Conservation (phyloP, 2,329 filamentous ascomycete species). For the Nigrograna mackinnonii region DNA sequence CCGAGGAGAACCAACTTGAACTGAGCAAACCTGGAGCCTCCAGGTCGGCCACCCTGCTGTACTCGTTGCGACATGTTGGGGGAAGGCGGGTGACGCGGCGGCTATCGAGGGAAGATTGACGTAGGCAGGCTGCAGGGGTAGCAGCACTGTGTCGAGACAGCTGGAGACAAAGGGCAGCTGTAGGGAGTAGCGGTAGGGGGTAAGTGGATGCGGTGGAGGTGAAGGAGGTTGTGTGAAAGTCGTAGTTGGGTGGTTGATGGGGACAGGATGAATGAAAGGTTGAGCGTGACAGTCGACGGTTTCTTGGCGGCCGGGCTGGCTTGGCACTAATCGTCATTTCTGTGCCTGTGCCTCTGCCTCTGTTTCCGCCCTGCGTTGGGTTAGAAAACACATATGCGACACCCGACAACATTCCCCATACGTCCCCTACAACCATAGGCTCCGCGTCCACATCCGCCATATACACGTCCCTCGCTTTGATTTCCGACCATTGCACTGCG, state of each 20-base stretch:
- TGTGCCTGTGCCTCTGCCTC: no score
- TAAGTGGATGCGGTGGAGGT: constrained; percentile 3
- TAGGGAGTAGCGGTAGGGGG: constrained; percentile 2
- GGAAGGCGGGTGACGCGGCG: constrained; percentile 22
- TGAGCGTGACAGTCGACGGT: constrained; percentile 15
- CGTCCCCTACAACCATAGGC: no score
- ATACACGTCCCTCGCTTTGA: no score
- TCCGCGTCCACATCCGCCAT: no score
- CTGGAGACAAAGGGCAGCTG: background rate
- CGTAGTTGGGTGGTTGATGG: background rate
- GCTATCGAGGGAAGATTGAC: constrained; percentile 6
- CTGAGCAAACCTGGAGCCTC: constrained; percentile 84
- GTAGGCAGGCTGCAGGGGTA: no score
- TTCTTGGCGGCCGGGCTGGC: no score
- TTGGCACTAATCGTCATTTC: no score
- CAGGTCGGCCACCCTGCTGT: constrained; percentile 69
- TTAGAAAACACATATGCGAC: constrained; percentile 6
- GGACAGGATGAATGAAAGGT: constrained; percentile 14
- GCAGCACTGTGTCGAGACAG: no score
- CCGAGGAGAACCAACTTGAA: constrained; percentile 98
- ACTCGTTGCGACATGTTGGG: constrained; percentile 80
- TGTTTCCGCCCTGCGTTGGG: constrained; percentile 1
- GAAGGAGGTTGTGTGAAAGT: background rate
- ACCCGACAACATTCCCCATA: no score
- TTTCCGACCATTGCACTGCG: no score